Evolutionary conservation across 768 basidiomycete genomes (phyloP).

Genomic region (Termitomyces sp.): DNA sequence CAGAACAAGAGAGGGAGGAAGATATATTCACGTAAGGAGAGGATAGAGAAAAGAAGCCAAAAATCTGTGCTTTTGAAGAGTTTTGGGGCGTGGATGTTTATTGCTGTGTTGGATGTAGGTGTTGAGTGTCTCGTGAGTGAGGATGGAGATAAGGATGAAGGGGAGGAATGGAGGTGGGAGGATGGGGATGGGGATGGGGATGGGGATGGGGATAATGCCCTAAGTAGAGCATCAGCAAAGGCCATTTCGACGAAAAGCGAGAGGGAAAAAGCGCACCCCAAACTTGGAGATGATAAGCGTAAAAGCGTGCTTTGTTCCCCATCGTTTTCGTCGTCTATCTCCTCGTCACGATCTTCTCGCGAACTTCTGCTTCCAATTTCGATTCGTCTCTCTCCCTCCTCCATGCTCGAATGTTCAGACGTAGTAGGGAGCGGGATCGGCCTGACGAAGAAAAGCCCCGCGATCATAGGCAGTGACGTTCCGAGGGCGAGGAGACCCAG

Average conservation of each 20-base stretch:
- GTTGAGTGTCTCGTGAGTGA: conserved; percentile 10
- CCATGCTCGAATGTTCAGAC: conserved; percentile 20
- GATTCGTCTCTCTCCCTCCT: neutral
- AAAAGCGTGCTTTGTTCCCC: conserved; percentile 3
- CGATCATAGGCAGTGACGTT: conserved; percentile 70
- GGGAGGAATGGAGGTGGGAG: neutral
- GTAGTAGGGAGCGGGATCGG: conserved; percentile 65
- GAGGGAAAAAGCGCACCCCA: neutral
- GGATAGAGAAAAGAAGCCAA: conserved; percentile 36
- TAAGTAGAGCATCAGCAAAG: neutral
- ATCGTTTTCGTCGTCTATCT: neutral
- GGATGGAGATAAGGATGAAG: neutral
- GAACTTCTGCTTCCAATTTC: neutral
- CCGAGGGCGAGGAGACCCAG: conserved; percentile 72
- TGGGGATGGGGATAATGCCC: neutral
- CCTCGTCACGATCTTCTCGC: neutral
- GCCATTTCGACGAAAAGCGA: neutral
- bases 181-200: neutral
- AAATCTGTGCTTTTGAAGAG: conserved; percentile 18
- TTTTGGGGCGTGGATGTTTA: conserved; percentile 17
- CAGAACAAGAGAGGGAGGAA: conserved; percentile 15
- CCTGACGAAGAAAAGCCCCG: conserved; percentile 73
- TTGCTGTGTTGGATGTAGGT: neutral
- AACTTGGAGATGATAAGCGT: neutral
- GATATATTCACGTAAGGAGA: conserved; percentile 48